Conservation (phyloP, 108 stramenopile genomes). For the Schizochytrium sp. region DNA sequence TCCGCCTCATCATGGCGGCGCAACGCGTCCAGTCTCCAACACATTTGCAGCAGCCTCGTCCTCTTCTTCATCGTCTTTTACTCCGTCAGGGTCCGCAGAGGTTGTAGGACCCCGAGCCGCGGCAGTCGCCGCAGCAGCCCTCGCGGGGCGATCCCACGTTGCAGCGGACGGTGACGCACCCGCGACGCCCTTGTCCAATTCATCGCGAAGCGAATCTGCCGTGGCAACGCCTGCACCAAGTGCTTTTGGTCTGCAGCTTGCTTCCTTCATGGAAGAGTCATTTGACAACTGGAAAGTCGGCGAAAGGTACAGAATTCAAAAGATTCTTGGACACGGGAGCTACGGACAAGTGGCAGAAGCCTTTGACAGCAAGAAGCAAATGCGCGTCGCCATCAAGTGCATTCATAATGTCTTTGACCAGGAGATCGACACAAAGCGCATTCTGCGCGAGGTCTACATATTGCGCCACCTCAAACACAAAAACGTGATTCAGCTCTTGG, state of each 20-base stretch:
- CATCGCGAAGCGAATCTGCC: not conserved
- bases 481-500: conserved; percentile 77
- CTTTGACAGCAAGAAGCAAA: conserved; percentile 47
- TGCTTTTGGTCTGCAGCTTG: not conserved
- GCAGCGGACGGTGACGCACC: not conserved
- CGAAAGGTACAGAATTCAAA: conserved; percentile 66
- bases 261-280: not conserved
- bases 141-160: too few relatives aligned
- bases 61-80: too few relatives aligned
- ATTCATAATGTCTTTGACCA: conserved; percentile 86
- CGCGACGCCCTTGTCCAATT: not conserved
- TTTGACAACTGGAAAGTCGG: conserved; percentile 85
- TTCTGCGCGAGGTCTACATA: conserved; percentile 86
- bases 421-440: conserved; percentile 73
- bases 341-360: conserved; percentile 97
- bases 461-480: conserved; percentile 71
- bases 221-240: not conserved
- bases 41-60: too few relatives aligned
- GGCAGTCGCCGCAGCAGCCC: too few relatives aligned
- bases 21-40: too few relatives aligned
- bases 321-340: conserved; percentile 79
- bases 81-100: too few relatives aligned
- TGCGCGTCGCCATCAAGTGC: conserved; percentile 86
- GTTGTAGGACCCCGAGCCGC: too few relatives aligned
- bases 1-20: too few relatives aligned